A percentile compares a stretch with the other conserved stretches of the same genome.
Conservation (phyloP, 2,329 filamentous ascomycete species). For the Geosmithia putterillii region DNA sequence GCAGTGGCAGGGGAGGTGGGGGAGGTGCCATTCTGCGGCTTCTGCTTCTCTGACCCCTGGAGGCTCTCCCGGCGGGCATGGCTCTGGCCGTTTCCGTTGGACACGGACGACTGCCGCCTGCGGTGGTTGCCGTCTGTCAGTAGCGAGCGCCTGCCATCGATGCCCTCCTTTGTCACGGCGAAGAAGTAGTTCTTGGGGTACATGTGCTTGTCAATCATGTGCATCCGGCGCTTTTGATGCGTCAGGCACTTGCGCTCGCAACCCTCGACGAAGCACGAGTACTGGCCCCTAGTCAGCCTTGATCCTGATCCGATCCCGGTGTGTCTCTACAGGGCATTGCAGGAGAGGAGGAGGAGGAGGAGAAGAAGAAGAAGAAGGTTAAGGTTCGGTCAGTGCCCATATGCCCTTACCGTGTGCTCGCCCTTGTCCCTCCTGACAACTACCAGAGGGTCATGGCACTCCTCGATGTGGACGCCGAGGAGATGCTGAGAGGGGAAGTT, state of each 20-base stretch:
- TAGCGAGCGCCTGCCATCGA: constrained; percentile 73
- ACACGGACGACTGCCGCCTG: constrained; percentile 27
- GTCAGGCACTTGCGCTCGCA: constrained; percentile 80
- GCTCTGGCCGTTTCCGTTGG: constrained; percentile 20
- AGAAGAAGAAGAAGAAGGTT: not conserved
- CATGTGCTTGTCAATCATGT: constrained; percentile 88
- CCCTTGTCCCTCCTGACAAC: constrained; percentile 63
- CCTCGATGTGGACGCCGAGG: constrained; percentile 74
- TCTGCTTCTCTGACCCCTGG: constrained; percentile 7
- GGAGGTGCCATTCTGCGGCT: not conserved
- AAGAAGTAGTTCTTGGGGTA: constrained; percentile 88
- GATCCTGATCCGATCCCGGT: not conserved
- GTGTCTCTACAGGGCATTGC: not conserved
- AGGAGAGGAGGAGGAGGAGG: not conserved
- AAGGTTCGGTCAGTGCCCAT: constrained; percentile 6
- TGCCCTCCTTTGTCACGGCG: constrained; percentile 74
- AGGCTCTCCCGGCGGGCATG: constrained; percentile 18
- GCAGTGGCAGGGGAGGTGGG: no score
- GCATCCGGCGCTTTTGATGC: constrained; percentile 70
- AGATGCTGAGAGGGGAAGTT: constrained; percentile 83
- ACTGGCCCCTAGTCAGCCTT: no score
- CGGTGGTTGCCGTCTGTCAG: constrained; percentile 45
- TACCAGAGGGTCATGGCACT: constrained; percentile 76
- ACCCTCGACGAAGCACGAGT: constrained; percentile 77
- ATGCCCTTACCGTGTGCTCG: constrained; percentile 76